Evolutionary conservation across 345 rosid species (phyloP).

Genomic region (Aegle marmelos): DNA sequence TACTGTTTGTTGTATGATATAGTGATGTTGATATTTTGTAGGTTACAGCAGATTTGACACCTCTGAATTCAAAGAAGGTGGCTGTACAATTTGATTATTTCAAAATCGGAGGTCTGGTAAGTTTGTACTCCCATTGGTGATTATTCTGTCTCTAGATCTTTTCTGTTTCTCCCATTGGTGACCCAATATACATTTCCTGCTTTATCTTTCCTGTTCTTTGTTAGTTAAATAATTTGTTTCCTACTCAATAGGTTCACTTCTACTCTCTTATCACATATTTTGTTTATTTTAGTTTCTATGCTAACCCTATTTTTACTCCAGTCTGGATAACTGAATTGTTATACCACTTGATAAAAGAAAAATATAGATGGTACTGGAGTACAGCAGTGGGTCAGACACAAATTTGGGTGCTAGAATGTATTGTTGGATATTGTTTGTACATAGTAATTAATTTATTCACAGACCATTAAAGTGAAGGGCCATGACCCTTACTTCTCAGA

Average conservation of each 20-base stretch:
- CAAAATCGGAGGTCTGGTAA: slow-evolving; percentile 76
- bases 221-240: too few relatives aligned
- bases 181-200: not conserved
- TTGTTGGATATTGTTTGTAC: too few relatives aligned
- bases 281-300: not conserved
- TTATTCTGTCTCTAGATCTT: not conserved
- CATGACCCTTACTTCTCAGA: not conserved
- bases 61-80: slow-evolving; percentile 67
- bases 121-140: slow-evolving; percentile 8
- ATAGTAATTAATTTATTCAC: too few relatives aligned
- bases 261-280: not conserved
- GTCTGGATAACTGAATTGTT: too few relatives aligned
- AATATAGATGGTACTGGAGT: not conserved
- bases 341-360: too few relatives aligned
- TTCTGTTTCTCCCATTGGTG: not conserved
- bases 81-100: slow-evolving; percentile 80
- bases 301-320: not conserved
- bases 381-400: not conserved
- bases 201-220: not conserved
- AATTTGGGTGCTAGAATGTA: not conserved
- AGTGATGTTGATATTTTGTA: slow-evolving; percentile 6
- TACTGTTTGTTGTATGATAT: too few relatives aligned
- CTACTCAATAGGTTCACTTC: not conserved
- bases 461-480: too few relatives aligned
- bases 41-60: slow-evolving; percentile 89